These are phyloP conservation scores for Punica granatum DNA, from an alignment of 345 rosid genomes.

Conservation along the genomic window DNA sequence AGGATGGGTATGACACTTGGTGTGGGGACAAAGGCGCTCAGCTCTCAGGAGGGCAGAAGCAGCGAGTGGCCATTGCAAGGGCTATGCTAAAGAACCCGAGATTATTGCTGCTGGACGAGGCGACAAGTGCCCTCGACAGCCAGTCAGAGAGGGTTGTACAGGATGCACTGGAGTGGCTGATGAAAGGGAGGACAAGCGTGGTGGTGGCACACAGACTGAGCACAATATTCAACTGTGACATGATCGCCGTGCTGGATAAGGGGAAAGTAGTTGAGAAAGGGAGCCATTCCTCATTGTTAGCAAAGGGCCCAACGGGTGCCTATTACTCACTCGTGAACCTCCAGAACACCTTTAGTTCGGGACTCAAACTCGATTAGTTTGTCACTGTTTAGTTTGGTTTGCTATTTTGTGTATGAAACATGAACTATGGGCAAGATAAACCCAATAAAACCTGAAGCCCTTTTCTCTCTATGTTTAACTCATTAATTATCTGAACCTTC, in stretches of 20 bases:
- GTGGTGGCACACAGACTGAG: slow-evolving; percentile 67
- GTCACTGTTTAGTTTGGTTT: too few relatives aligned
- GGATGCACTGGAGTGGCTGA: slow-evolving; percentile 49
- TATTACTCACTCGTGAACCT: too few relatives aligned
- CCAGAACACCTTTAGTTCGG: slow-evolving; percentile 13
- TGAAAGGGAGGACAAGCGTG: slow-evolving; percentile 61
- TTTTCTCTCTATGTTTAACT: too few relatives aligned
- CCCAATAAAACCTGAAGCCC: too few relatives aligned
- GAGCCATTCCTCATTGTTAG: slow-evolving; percentile 47
- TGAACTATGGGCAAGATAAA: too few relatives aligned
- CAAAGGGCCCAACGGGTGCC: slow-evolving; percentile 37
- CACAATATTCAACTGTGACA: slow-evolving; percentile 46
- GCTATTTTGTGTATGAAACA: too few relatives aligned
- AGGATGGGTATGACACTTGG: slow-evolving; percentile 45
- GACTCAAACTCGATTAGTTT: neutral
- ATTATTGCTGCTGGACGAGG: slow-evolving; percentile 52
- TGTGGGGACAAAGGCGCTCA: slow-evolving; percentile 62
- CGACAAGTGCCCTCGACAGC: slow-evolving; percentile 68
- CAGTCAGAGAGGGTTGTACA: slow-evolving; percentile 57
- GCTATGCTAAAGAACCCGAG: slow-evolving; percentile 51
- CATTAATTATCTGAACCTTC: too few relatives aligned
- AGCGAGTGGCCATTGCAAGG: slow-evolving; percentile 58
- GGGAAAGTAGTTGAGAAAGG: slow-evolving; percentile 62
- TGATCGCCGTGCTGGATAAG: slow-evolving; percentile 46
- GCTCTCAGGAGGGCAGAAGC: slow-evolving; percentile 68